A percentile compares a stretch with the other conserved stretches of the same genome.
phyloP scores from a whole-genome alignment of 169 alveolate species.

The Plasmodium gallinaceum region DNA sequence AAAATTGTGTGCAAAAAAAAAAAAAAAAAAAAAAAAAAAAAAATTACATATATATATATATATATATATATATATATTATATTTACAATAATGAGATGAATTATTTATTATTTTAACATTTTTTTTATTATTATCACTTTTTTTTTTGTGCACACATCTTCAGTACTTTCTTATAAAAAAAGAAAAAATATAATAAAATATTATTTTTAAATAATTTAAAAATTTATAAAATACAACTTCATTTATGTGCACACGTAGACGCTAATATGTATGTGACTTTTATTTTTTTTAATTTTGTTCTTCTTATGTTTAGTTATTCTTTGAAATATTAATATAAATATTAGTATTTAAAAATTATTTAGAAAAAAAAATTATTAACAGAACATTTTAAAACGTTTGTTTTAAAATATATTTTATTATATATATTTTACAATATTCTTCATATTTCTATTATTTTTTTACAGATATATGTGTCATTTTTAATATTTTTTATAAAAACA shows the following conservation, averaged over 20 bases:
- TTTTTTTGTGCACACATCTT: background rate
- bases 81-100: too few relatives aligned
- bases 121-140: background rate
- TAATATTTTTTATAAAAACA: too few relatives aligned
- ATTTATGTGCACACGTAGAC: slow-evolving; percentile 32
- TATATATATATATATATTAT: too few relatives aligned
- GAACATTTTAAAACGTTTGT: background rate
- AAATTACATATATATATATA: too few relatives aligned
- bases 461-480: too few relatives aligned
- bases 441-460: too few relatives aligned
- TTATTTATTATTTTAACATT: background rate
- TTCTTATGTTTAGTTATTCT: background rate
- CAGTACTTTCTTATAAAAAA: background rate
- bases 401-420: background rate
- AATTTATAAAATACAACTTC: slow-evolving; percentile 30
- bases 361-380: slow-evolving; percentile 1
- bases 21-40: background rate
- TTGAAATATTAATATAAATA: background rate
- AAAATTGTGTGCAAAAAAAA: too few relatives aligned
- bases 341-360: slow-evolving; percentile 3
- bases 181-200: background rate
- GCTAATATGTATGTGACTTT: slow-evolving; percentile 16
- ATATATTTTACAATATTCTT: too few relatives aligned
- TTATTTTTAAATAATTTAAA: slow-evolving; percentile 20
- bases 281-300: slow-evolving; percentile 1